phyloP scores from a whole-genome alignment of 164 flowering plant genomes.

The Vitis cinerea region DNA sequence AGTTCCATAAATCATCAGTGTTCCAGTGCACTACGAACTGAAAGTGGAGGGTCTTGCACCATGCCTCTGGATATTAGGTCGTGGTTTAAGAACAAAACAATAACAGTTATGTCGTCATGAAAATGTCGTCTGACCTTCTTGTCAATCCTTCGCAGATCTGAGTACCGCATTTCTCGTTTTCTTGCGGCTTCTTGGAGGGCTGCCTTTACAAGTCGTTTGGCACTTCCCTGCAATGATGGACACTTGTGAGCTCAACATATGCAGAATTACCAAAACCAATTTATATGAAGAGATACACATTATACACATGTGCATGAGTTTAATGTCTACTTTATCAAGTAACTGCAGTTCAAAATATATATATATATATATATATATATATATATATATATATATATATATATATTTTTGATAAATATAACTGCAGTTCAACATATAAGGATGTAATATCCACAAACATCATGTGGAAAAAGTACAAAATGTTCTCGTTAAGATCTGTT shows the following conservation, averaged over 20 bases:
- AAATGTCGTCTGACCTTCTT: slow-evolving; percentile 76
- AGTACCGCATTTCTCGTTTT: slow-evolving; percentile 73
- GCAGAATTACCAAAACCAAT: not conserved
- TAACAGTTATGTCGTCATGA: slow-evolving; percentile 78
- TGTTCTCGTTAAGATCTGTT: no score
- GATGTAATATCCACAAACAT: no score
- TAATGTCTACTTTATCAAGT: no score
- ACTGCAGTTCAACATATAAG: no score
- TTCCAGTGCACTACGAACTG: slow-evolving; percentile 62
- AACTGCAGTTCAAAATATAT: no score
- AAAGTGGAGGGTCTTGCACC: slow-evolving; percentile 42
- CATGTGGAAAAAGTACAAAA: no score
- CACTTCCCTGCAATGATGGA: slow-evolving; percentile 53
- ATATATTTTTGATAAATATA: no score
- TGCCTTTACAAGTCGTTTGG: slow-evolving; percentile 70
- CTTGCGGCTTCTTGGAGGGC: slow-evolving; percentile 82
- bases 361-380: no score
- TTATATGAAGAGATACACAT: no score
- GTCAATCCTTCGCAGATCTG: slow-evolving; percentile 67
- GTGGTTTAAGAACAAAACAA: slow-evolving; percentile 67
- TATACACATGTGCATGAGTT: no score
- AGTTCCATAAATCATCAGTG: slow-evolving; percentile 20
- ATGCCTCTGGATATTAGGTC: slow-evolving; percentile 47
- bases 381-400: no score
- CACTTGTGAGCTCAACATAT: not conserved